Conservation (phyloP, 805 yeast species). For the Candida broadrunensis region DNA sequence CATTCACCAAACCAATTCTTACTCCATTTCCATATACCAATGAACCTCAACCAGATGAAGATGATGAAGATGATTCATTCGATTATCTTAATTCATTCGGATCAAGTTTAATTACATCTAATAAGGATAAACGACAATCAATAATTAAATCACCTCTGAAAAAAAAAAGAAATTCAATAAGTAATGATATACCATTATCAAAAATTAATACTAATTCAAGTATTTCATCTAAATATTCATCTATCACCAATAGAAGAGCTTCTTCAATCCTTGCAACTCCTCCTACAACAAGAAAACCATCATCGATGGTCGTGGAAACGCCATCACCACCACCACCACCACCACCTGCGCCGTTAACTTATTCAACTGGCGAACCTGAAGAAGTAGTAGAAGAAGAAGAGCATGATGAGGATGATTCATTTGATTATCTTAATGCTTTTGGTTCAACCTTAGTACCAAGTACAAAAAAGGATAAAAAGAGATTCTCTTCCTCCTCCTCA, state of each 20-base stretch:
- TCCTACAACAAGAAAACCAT: too few relatives aligned
- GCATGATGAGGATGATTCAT: slow-evolving; percentile 12
- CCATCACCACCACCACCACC: too few relatives aligned
- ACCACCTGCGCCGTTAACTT: too few relatives aligned
- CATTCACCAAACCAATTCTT: neutral
- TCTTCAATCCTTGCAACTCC: too few relatives aligned
- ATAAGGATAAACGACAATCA: neutral
- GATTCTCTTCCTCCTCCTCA: too few relatives aligned
- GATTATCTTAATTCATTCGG: neutral
- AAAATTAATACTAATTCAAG: neutral
- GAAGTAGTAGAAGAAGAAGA: too few relatives aligned
- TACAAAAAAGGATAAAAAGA: neutral
- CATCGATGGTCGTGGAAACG: too few relatives aligned
- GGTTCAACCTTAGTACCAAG: slow-evolving; percentile 1
- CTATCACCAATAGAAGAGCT: neutral
- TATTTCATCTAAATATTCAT: slow-evolving; percentile 1
- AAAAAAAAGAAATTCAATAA: neutral
- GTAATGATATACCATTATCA: neutral
- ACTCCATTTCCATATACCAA: too few relatives aligned
- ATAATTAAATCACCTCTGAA: neutral
- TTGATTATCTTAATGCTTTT: slow-evolving; percentile 14
- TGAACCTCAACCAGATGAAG: too few relatives aligned
- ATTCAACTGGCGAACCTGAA: too few relatives aligned
- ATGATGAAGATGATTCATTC: neutral
- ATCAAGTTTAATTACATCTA: neutral